Conservation (phyloP, 768 basidiomycete species). For the Suillus americanus region DNA sequence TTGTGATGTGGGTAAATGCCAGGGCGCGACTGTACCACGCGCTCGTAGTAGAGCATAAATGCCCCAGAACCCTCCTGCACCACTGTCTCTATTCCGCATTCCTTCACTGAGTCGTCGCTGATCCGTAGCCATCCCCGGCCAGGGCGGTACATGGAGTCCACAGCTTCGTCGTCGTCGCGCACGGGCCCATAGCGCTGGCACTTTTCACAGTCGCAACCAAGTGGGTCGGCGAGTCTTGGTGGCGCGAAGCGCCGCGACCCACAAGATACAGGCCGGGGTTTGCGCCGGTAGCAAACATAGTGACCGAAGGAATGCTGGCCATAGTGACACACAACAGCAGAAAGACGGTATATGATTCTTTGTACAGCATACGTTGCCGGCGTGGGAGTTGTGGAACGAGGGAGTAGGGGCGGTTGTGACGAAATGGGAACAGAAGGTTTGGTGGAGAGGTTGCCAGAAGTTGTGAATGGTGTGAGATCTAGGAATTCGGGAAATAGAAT, state of each 20-base stretch:
- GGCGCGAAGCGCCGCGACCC: constrained; percentile 40
- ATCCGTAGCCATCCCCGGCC: constrained; percentile 85
- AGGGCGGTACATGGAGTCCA: constrained; percentile 31
- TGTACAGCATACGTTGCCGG: constrained; percentile 50
- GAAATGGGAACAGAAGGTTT: constrained; percentile 73
- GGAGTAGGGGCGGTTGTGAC: constrained; percentile 48
- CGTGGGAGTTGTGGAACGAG: constrained; percentile 55
- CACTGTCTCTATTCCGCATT: constrained; percentile 74
- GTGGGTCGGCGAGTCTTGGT: constrained; percentile 39
- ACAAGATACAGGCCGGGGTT: constrained; percentile 53
- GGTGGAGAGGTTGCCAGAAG: constrained; percentile 74
- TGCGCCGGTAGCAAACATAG: constrained; percentile 88
- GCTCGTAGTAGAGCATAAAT: constrained; percentile 97
- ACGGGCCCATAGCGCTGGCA: constrained; percentile 52
- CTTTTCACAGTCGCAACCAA: constrained; percentile 46
- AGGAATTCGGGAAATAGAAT: constrained; percentile 85
- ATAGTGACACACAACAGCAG: constrained; percentile 88
- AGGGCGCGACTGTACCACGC: constrained; percentile 43
- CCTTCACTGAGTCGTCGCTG: constrained; percentile 80
- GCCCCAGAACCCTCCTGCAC: constrained; percentile 69
- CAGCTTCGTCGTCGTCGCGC: constrained; percentile 52
- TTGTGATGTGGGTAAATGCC: constrained; percentile 31
- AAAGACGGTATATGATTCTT: constrained; percentile 82
- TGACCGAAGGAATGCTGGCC: constrained; percentile 94
- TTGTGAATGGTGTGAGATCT: constrained; percentile 87